Percentiles rank a stretch among this genome's conserved stretches.
phyloP scores from a whole-genome alignment of 306 rosid genomes.

The Medicago lupulina region DNA sequence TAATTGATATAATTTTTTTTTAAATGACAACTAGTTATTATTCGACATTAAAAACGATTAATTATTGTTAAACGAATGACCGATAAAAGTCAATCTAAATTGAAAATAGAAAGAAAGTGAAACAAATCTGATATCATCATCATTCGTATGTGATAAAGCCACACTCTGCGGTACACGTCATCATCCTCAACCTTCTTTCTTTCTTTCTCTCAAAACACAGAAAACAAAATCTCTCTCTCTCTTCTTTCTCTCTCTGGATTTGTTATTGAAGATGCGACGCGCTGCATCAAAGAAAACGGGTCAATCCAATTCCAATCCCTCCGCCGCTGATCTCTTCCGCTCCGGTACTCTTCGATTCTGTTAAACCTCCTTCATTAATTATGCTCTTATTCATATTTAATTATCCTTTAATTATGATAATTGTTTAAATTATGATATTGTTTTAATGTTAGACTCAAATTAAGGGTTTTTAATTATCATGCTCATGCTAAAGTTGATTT shows the following conservation, averaged over 20 bases:
- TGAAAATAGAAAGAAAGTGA: neutral
- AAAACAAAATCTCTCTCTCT: neutral
- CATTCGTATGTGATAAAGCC: conserved; percentile 17
- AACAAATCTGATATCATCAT: conserved; percentile 2
- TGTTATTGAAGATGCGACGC: conserved; percentile 78
- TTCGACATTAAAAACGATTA: no score
- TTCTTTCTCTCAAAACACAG: neutral
- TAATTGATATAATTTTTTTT: no score
- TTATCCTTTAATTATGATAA: neutral
- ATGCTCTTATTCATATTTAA: neutral
- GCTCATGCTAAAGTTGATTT: conserved; percentile 12
- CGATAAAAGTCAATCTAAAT: neutral
- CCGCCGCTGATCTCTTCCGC: conserved; percentile 83
- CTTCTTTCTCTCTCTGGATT: conserved; percentile 46
- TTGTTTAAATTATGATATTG: neutral
- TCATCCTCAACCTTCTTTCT: conserved; percentile 40
- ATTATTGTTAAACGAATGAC: no score
- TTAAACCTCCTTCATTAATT: neutral
- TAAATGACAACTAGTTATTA: no score
- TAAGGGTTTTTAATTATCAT: neutral
- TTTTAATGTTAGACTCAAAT: neutral
- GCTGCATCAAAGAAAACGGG: conserved; percentile 73
- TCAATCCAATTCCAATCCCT: conserved; percentile 69
- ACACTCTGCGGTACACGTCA: conserved; percentile 41
- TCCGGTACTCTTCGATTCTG: conserved; percentile 52